A percentile compares a stretch with the other conserved stretches of the same genome.
Conservation (phyloP, 805 yeast genomes). For the baker's yeast (Saccharomyces cerevisiae) region DNA sequence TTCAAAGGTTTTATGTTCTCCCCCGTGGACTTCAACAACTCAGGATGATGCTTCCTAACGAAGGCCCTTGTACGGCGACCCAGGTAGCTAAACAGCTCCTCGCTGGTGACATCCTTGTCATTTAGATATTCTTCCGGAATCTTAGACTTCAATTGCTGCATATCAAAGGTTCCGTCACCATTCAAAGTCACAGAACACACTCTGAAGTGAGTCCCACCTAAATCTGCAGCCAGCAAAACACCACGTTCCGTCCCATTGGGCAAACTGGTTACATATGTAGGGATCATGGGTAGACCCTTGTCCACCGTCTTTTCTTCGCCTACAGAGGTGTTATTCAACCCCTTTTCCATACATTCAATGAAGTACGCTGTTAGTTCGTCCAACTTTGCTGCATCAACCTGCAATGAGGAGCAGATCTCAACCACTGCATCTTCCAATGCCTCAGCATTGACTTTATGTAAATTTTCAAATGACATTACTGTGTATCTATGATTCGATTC, state of each 20-base stretch:
- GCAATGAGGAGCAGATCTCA: constrained; percentile 23
- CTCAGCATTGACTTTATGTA: constrained; percentile 20
- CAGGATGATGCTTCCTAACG: constrained; percentile 56
- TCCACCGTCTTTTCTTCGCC: constrained; percentile 29
- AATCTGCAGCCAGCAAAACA: constrained; percentile 77
- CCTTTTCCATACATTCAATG: constrained; percentile 52
- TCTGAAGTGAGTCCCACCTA: constrained; percentile 94
- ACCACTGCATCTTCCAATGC: constrained; percentile 19
- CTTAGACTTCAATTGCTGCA: constrained; percentile 68
- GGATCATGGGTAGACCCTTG: constrained; percentile 78
- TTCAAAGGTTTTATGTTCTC: constrained; percentile 38
- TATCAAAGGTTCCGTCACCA: constrained; percentile 70
- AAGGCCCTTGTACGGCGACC: constrained; percentile 65
- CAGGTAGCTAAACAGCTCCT: constrained; percentile 63
- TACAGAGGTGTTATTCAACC: constrained; percentile 32
- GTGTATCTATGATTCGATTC: neutral
- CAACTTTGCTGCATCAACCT: constrained; percentile 18
- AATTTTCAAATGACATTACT: constrained; percentile 26
- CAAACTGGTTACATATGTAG: constrained; percentile 74
- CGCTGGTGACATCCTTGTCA: constrained; percentile 43
- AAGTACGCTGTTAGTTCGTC: constrained; percentile 41
- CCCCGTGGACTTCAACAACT: constrained; percentile 28
- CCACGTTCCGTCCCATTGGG: constrained; percentile 87
- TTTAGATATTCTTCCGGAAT: constrained; percentile 72
- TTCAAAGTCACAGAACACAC: constrained; percentile 78